Evolutionary conservation across 2,329 filamentous ascomycete species (phyloP).

Genomic region (Zopfia rhizophila): DNA sequence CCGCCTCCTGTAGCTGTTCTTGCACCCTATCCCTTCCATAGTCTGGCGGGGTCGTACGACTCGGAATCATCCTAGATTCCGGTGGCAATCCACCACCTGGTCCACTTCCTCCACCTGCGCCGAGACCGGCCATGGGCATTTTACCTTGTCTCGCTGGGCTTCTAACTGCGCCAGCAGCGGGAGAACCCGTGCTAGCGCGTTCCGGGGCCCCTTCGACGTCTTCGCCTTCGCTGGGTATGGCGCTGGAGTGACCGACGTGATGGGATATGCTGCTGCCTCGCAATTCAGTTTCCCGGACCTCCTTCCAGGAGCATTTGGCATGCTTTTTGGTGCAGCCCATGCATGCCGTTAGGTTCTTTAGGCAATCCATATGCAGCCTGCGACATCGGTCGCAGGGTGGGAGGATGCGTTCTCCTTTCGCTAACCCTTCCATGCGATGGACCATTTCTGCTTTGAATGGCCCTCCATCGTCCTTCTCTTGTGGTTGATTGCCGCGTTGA

Average conservation of each 20-base stretch:
- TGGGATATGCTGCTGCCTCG: slow-evolving; percentile 38
- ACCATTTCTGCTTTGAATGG: slow-evolving; percentile 74
- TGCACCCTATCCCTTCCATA: slow-evolving; percentile 27
- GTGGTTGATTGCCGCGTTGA: slow-evolving; percentile 47
- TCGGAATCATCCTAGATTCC: slow-evolving; percentile 27
- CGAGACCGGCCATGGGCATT: slow-evolving; percentile 22
- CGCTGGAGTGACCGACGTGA: slow-evolving; percentile 31
- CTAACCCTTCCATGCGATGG: slow-evolving; percentile 77
- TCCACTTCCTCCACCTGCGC: slow-evolving; percentile 4
- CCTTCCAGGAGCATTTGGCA: slow-evolving; percentile 86
- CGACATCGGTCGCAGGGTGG: slow-evolving; percentile 88
- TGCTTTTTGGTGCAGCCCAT: slow-evolving; percentile 91
- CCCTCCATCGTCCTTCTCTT: slow-evolving; percentile 66
- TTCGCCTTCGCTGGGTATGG: slow-evolving; percentile 45
- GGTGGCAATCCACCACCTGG: slow-evolving; percentile 11
- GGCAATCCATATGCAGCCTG: slow-evolving; percentile 80
- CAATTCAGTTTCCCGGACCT: slow-evolving; percentile 78
- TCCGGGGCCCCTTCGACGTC: slow-evolving; percentile 39
- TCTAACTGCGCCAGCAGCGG: slow-evolving; percentile 29
- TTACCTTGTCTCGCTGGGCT: slow-evolving; percentile 37
- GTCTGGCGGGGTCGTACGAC: slow-evolving; percentile 34
- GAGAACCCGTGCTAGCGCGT: slow-evolving; percentile 42
- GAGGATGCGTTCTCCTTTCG: slow-evolving; percentile 77
- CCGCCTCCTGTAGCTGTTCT: slow-evolving; percentile 47
- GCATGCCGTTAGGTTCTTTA: slow-evolving; percentile 88